Evolutionary conservation across 768 basidiomycete species (phyloP), one percentile per base, ranked within the genome.

Genomic region (Plicaturopsis crispa): DNA sequence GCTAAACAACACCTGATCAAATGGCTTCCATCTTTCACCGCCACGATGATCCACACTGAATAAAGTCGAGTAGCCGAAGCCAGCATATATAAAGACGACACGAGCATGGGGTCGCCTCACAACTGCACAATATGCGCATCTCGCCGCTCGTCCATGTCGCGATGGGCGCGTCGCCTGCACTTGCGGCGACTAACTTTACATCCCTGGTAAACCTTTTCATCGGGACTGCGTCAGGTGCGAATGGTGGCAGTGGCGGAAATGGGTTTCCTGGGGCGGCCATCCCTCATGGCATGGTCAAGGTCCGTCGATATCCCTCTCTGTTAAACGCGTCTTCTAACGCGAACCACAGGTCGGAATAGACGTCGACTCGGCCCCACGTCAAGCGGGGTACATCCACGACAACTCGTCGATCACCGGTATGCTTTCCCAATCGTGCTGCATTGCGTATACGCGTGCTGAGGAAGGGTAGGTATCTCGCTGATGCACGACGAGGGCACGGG

Each of bases 401-500:
- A 71, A 68, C 43, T 67, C 50, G 5, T 41, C 45, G 22, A 39
- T 53, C 17, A 47, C 47, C 12, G 51, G 51, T 49, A 37, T 26
- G n/a, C n/a, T n/a, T n/a, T n/a, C n/a, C 4, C 10, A 19, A 2
- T 40, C 32, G 6, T 19, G 11, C 24, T 34, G 16, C 5, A 7
- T 35, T 8, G 39, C 1, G 30, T 4, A 33, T 22, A 4, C n/a
- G n/a, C n/a, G n/a, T n/a, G 14, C 34, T n/a, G 62, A 2, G 52
- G 59, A 3, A 65, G 63, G 22, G 61, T 61, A 35, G 70, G 70
- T 0, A 70, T 73, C 19, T 71, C 69, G 12, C 54, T 72, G 23
- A 67, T 72, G 66, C 72, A 73, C 38, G 70, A 73, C 40, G 72
- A 73, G 51, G 72, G 72, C 1, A 73, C 71, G 1, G 71, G 71